These are phyloP conservation scores for Malassezia japonica DNA, from an alignment of 1,284 basidiomycete species.

Conservation along the genomic window DNA sequence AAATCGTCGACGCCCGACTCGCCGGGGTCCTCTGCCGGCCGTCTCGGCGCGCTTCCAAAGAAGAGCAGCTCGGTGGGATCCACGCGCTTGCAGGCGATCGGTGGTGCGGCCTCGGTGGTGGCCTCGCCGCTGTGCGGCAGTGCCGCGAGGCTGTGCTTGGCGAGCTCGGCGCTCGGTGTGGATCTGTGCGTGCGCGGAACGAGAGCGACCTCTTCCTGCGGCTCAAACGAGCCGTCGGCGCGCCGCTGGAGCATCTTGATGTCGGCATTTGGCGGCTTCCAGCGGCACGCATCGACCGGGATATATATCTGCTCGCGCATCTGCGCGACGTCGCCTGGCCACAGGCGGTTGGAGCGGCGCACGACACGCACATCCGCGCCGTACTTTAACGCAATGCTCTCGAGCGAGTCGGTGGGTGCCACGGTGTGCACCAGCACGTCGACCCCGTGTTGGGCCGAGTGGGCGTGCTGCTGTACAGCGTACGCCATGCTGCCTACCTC, in stretches of 20 bases:
- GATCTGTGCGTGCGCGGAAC: not conserved
- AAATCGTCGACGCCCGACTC: slow-evolving; percentile 41
- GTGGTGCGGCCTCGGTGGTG: not conserved
- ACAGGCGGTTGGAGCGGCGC: slow-evolving; percentile 39
- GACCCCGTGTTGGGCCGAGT: not conserved
- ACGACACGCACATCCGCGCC: slow-evolving; percentile 37
- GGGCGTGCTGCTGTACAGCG: not conserved
- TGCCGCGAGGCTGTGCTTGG: not conserved
- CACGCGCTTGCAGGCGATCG: not conserved
- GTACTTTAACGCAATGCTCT: slow-evolving; percentile 37
- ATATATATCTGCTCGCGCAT: slow-evolving; percentile 40
- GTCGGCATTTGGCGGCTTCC: slow-evolving; percentile 27
- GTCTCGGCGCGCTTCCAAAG: slow-evolving; percentile 21
- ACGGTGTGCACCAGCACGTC: slow-evolving; percentile 43
- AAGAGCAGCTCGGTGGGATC: slow-evolving; percentile 23
- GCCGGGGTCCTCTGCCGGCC: slow-evolving; percentile 20
- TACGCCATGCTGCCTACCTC: not conserved
- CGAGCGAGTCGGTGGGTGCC: slow-evolving; percentile 30
- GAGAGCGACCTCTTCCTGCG: not conserved
- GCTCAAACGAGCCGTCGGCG: slow-evolving; percentile 11
- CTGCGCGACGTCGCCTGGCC: slow-evolving; percentile 43
- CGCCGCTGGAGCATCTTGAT: slow-evolving; percentile 17
- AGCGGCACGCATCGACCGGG: slow-evolving; percentile 37
- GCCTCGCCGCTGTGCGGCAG: not conserved
- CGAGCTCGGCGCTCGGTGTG: not conserved